phyloP scores from a whole-genome alignment of 1,284 basidiomycete genomes.

The Takashimella koratensis region DNA sequence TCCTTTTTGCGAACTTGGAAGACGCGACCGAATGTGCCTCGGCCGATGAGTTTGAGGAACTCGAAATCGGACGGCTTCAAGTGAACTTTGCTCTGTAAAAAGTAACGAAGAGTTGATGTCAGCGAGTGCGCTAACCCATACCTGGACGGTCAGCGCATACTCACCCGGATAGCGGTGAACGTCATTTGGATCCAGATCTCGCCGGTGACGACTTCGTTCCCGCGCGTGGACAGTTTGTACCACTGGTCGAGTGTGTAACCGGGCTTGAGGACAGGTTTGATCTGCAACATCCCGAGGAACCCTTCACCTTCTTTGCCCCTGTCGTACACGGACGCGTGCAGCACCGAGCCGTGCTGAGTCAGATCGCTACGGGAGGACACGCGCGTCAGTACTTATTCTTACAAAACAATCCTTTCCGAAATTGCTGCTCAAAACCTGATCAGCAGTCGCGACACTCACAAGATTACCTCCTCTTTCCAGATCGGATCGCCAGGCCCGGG shows the following conservation, averaged over 20 bases:
- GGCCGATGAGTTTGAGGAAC: conserved; percentile 96
- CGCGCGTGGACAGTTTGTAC: conserved; percentile 76
- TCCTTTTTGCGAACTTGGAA: conserved; percentile 98
- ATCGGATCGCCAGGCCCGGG: conserved; percentile 69
- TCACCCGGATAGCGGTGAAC: conserved; percentile 83
- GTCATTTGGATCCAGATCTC: conserved; percentile 94
- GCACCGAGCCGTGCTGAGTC: conserved; percentile 79
- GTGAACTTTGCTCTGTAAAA: conserved; percentile 66
- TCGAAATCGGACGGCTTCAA: conserved; percentile 92
- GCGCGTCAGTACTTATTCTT: too few species aligned
- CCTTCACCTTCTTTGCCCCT: conserved; percentile 74
- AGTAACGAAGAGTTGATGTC: not conserved
- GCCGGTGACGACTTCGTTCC: conserved; percentile 77
- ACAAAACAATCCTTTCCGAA: not conserved
- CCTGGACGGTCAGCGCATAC: too few species aligned
- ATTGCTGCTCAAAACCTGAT: too few species aligned
- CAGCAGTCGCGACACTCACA: conserved; percentile 77
- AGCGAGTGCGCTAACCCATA: too few species aligned
- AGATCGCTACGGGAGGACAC: too few species aligned
- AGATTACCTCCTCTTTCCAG: conserved; percentile 98
- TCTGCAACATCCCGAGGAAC: conserved; percentile 87
- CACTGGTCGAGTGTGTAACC: conserved; percentile 96
- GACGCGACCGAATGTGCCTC: conserved; percentile 97
- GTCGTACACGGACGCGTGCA: conserved; percentile 92
- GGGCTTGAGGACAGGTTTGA: conserved; percentile 83